A percentile compares a stretch with the other conserved stretches of the same genome.
phyloP scores from a whole-genome alignment of 257 asterid genomes.

The Solanum chiquidenum region DNA sequence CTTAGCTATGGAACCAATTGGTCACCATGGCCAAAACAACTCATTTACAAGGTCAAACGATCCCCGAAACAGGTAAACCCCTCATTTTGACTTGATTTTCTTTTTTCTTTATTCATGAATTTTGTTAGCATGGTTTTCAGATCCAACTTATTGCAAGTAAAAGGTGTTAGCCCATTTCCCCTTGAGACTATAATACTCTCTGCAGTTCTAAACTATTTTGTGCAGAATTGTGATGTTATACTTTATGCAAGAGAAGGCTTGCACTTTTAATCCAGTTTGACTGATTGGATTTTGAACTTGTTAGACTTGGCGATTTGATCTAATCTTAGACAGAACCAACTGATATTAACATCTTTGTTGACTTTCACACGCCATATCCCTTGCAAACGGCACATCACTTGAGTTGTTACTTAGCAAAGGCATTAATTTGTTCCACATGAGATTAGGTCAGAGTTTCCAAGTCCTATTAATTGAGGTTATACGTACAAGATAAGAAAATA shows the following conservation, averaged over 20 bases:
- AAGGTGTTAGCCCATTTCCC: neutral
- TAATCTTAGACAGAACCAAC: neutral
- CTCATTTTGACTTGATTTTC: neutral
- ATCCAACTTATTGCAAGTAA: neutral
- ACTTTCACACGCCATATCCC: neutral
- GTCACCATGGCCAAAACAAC: too few species aligned
- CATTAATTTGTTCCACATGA: neutral
- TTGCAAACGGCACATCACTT: neutral
- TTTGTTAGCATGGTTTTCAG: neutral
- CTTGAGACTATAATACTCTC: neutral
- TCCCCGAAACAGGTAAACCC: too few species aligned
- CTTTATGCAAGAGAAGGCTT: neutral
- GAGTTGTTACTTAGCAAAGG: neutral
- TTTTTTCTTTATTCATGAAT: neutral
- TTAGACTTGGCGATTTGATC: neutral
- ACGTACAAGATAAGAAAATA: neutral
- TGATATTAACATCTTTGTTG: neutral
- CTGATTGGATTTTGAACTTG: neutral
- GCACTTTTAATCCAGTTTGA: neutral
- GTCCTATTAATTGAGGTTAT: neutral
- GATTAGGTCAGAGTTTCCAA: neutral
- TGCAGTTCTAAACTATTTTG: neutral
- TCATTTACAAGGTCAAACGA: too few species aligned
- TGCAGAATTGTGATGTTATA: neutral
- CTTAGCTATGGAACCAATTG: too few species aligned